A percentile compares a stretch with the other conserved stretches of the same genome.
These are phyloP conservation scores for Dovyalis caffra DNA, from an alignment of 345 rosid species.

Conservation along the genomic window DNA sequence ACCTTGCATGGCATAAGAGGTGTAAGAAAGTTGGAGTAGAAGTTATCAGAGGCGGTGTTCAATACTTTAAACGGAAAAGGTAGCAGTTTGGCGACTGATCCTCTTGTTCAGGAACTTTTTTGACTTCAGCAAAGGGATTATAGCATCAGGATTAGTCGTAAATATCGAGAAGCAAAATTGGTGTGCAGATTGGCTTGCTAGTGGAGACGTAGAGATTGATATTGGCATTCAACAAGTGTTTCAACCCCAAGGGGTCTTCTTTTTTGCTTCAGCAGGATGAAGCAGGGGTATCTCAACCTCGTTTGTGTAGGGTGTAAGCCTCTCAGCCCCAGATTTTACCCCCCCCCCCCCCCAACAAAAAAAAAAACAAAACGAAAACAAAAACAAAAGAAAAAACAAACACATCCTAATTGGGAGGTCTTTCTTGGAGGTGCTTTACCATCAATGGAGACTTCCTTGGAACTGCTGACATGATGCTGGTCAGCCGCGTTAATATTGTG, in stretches of 20 bases:
- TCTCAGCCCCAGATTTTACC: too few species aligned
- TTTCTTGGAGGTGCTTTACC: conserved; percentile 35
- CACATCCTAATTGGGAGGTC: background rate
- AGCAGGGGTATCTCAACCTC: background rate
- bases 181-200: background rate
- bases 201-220: background rate
- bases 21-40: background rate
- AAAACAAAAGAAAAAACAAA: background rate
- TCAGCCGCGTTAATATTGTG: conserved; percentile 22
- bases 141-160: background rate
- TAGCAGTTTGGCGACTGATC: background rate
- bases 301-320: background rate
- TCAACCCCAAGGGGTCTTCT: background rate
- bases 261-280: background rate
- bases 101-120: background rate
- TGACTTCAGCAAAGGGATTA: background rate
- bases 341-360: too few species aligned
- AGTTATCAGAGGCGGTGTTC: background rate
- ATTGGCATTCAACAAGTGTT: too few species aligned
- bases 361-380: too few species aligned
- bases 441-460: conserved; percentile 38
- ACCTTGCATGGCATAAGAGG: background rate
- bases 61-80: background rate
- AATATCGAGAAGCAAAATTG: background rate
- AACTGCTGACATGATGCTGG: conserved; percentile 32